Percentiles rank a stretch among this genome's conserved stretches.
phyloP scores from a whole-genome alignment of 306 rosid species.

The Acacia acuminata region DNA sequence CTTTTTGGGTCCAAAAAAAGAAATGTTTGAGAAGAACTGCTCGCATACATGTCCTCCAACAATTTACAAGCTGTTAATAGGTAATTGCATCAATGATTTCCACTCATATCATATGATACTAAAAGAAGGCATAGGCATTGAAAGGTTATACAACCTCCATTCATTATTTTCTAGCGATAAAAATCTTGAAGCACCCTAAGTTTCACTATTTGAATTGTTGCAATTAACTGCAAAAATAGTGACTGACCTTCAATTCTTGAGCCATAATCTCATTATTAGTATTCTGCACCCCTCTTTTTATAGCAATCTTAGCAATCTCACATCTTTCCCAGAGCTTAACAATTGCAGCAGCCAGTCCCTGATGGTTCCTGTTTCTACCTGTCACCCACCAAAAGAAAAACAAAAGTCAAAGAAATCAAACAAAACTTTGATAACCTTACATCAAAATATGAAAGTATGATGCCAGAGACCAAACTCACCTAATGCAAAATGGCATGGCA shows the following conservation, averaged over 20 bases:
- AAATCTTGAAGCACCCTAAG: constrained; percentile 16
- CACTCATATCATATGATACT: constrained; percentile 12
- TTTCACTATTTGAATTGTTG: constrained; percentile 2
- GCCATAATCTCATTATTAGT: constrained; percentile 82
- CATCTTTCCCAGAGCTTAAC: constrained; percentile 92
- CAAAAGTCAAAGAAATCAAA: constrained; percentile 14
- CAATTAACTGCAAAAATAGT: constrained; percentile 14
- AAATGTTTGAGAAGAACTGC: not conserved
- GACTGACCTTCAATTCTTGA: constrained; percentile 77
- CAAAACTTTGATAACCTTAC: constrained; percentile 19
- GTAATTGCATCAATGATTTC: not conserved
- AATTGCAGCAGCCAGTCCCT: constrained; percentile 84
- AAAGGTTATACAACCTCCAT: constrained; percentile 15
- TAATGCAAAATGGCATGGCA: constrained; percentile 87
- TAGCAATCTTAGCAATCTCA: constrained; percentile 88
- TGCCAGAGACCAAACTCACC: constrained; percentile 55
- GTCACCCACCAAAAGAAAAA: constrained; percentile 27
- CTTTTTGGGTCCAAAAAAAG: not conserved
- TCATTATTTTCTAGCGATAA: constrained; percentile 12
- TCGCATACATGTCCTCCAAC: constrained; percentile 16
- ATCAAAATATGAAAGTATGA: constrained; percentile 25
- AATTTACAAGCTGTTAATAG: constrained; percentile 7
- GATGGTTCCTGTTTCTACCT: constrained; percentile 86
- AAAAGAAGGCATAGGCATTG: constrained; percentile 1
- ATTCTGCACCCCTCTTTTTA: constrained; percentile 92